These are phyloP conservation scores for Tolypocladium album DNA, from an alignment of 2,329 filamentous ascomycete genomes.

Conservation along the genomic window DNA sequence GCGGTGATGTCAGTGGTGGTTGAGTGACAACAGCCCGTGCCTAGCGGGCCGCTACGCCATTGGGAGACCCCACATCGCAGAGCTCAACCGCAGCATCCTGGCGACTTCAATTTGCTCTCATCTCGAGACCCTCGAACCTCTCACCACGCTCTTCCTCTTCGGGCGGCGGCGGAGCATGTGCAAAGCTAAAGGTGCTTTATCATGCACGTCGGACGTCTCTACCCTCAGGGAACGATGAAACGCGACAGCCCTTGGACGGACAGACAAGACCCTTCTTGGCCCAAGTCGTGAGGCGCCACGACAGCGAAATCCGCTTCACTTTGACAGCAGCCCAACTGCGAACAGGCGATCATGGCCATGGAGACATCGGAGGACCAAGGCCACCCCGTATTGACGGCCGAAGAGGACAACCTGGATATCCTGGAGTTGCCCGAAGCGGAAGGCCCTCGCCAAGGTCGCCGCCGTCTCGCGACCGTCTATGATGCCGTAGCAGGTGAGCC, in stretches of 20 bases:
- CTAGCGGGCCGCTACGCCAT: neutral
- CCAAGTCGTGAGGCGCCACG: neutral
- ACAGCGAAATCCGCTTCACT: neutral
- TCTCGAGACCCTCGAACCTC: neutral
- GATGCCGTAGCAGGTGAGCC: slow-evolving; percentile 59
- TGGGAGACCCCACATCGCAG: neutral
- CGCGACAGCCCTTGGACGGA: neutral
- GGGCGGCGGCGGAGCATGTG: neutral
- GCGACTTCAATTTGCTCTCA: neutral
- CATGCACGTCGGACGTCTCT: neutral
- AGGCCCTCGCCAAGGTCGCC: slow-evolving; percentile 7
- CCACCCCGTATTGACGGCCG: neutral
- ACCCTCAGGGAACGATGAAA: neutral
- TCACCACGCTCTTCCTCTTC: neutral
- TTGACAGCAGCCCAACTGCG: neutral
- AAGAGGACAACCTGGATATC: neutral
- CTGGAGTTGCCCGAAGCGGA: neutral
- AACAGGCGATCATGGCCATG: neutral
- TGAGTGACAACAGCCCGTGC: neutral
- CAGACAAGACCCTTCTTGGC: neutral
- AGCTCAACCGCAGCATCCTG: neutral
- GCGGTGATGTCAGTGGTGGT: neutral
- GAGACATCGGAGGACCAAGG: neutral
- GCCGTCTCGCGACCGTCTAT: slow-evolving; percentile 47
- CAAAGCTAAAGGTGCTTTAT: neutral